Percentiles rank a stretch among this genome's conserved stretches.
phyloP scores from a whole-genome alignment of 1,139 yeast species.

The Arxiozyma slooffiae region DNA sequence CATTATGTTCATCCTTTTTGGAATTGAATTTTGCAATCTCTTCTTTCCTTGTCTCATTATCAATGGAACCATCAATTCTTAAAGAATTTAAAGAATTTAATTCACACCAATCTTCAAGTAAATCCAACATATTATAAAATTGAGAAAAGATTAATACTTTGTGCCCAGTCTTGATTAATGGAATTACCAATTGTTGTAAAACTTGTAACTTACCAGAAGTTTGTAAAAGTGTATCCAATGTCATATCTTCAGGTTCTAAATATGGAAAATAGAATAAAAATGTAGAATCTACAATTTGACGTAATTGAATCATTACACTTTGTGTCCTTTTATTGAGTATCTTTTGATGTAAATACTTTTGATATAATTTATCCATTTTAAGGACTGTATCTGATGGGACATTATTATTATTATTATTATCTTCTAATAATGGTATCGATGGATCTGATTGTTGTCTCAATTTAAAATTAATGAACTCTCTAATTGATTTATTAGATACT shows the following conservation, averaged over 20 bases:
- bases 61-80: slow-evolving; percentile 69
- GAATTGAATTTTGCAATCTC: slow-evolving; percentile 49
- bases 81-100: slow-evolving; percentile 39
- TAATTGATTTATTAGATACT: slow-evolving; percentile 33
- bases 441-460: slow-evolving; percentile 12
- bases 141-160: slow-evolving; percentile 76
- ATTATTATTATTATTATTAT: not conserved
- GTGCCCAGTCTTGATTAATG: slow-evolving; percentile 43
- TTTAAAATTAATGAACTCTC: slow-evolving; percentile 33
- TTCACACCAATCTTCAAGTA: slow-evolving; percentile 63
- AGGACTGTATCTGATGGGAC: slow-evolving; percentile 7
- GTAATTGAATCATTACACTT: slow-evolving; percentile 69
- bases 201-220: slow-evolving; percentile 66
- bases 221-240: slow-evolving; percentile 33
- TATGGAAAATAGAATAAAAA: slow-evolving; percentile 77
- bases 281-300: slow-evolving; percentile 80
- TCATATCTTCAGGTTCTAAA: slow-evolving; percentile 35
- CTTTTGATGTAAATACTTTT: slow-evolving; percentile 27
- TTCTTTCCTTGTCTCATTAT: slow-evolving; percentile 54
- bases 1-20: slow-evolving; percentile 28
- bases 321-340: slow-evolving; percentile 41
- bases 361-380: slow-evolving; percentile 25
- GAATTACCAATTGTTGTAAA: slow-evolving; percentile 51
- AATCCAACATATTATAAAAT: slow-evolving; percentile 67
- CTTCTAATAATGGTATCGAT: slow-evolving; percentile 12